Evolutionary conservation across 805 yeast genomes (phyloP), one percentile per base, ranked within the genome.

Genomic region (Kuraishia molischiana): DNA sequence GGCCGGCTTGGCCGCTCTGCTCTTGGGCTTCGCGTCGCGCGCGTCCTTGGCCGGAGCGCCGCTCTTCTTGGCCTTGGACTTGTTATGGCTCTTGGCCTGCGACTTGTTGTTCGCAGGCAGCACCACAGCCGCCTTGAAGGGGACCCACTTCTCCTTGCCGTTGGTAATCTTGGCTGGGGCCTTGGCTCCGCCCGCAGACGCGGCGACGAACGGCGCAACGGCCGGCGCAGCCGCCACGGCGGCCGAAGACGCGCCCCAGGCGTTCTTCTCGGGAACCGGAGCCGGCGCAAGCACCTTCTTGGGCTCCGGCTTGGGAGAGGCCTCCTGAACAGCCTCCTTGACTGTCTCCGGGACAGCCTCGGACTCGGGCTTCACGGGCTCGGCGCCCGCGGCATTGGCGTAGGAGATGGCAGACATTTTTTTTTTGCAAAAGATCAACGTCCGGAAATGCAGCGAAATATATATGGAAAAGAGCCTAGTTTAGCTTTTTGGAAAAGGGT

Each of bases 81-180:
- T 41, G 19, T 29, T 33, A 15, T 28, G 13, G 31, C n/a, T 26
- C 29, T 37, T 20, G 17, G 29, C 35, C 21, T 32, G n/a, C 21
- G 33, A 19, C 19, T 19, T 14, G 17, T 29, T 11, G n/a, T 26
- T 33, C n/a, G 37, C 14, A 17, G 69, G 62, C 30, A 71, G 61
- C 20, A 68, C 69, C 35, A 72, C 72, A 31, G 73, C 59, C 20
- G 76, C 83, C 47, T 74, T 69, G 53, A 72, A 74, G n/a, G 85
- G 85, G 29, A 78, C 71, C 85, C 85, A 79, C 53, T 80, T 82
- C 49, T 74, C 81, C 49, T 72, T 76, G 39, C 77, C 77, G 13
- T 58, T 31, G 17, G 31, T 28, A 14, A 41, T 39, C 38, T 48
- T 45, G 38, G 46, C 45, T 14, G 39, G 37, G 17, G 50, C 47